Conservation (phyloP, 2,329 filamentous ascomycete species). For the Pestalotiopsis sp. region DNA sequence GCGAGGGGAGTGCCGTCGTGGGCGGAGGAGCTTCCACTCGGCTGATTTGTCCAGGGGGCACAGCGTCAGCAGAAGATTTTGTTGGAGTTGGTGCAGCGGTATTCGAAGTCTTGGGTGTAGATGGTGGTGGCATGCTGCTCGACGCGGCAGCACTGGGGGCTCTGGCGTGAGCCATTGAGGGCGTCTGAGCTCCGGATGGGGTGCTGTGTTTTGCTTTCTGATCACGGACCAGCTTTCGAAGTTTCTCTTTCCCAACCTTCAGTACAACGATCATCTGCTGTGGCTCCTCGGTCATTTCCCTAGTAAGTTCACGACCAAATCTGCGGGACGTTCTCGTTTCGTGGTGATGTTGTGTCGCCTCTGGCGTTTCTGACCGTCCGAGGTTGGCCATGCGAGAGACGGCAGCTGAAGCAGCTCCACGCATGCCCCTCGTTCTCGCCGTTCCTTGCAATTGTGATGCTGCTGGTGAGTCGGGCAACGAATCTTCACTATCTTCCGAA, state of each 20-base stretch:
- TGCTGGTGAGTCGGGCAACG: constrained; percentile 82
- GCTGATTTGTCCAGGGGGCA: constrained; percentile 61
- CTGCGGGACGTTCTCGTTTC: constrained; percentile 72
- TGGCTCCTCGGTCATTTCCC: constrained; percentile 81
- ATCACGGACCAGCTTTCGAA: constrained; percentile 67
- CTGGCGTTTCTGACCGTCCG: constrained; percentile 87
- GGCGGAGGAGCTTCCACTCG: constrained; percentile 69
- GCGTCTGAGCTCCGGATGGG: constrained; percentile 44
- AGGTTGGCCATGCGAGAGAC: constrained; percentile 84
- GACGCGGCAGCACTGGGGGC: constrained; percentile 46
- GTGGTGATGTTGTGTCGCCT: constrained; percentile 69
- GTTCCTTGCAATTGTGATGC: constrained; percentile 76
- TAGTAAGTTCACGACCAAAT: constrained; percentile 60
- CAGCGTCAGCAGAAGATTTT: constrained; percentile 26
- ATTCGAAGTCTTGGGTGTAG: constrained; percentile 31
- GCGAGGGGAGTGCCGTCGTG: constrained; percentile 56
- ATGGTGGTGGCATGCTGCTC: constrained; percentile 35
- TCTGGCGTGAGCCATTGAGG: constrained; percentile 48
- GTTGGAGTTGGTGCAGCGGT: constrained; percentile 19
- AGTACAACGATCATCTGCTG: constrained; percentile 74
- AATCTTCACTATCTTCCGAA: constrained; percentile 90
- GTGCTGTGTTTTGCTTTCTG: constrained; percentile 43
- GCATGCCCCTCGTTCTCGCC: constrained; percentile 83
- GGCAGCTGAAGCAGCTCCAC: constrained; percentile 83
- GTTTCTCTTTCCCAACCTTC: constrained; percentile 71